Evolutionary conservation across 23 red algal genomes (phyloP).

Genomic region (Rhodosorus marinus): DNA sequence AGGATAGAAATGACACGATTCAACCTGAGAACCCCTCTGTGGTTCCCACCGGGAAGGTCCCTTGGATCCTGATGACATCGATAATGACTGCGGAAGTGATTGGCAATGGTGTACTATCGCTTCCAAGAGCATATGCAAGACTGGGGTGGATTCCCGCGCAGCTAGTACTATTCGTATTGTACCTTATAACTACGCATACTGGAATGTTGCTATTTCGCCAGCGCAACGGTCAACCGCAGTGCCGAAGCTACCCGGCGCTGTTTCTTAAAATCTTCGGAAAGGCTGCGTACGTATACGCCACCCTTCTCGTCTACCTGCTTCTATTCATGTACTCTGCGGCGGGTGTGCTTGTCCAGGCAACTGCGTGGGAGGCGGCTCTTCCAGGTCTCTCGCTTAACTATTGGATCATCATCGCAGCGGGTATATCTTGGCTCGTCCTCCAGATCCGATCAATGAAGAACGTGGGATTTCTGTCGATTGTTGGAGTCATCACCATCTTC

Average conservation of each 20-base stretch:
- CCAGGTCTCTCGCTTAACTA: neutral
- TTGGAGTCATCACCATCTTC: conserved; percentile 1
- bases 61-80: neutral
- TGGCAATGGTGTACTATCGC: conserved; percentile 2
- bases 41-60: too few relatives aligned
- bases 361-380: neutral
- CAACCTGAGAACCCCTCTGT: too few relatives aligned
- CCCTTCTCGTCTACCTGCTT: neutral
- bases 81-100: neutral
- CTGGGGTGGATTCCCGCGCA: conserved; percentile 1
- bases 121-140: neutral
- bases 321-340: neutral
- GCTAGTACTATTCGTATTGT: neutral
- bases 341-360: neutral
- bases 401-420: neutral
- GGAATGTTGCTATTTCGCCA: neutral
- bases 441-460: neutral
- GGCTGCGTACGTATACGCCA: neutral
- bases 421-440: neutral
- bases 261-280: neutral
- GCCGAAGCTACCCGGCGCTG: neutral
- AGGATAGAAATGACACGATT: too few relatives aligned
- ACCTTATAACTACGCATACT: neutral
- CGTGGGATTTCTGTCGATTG: neutral
- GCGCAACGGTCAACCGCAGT: neutral